Evolutionary conservation across 2,329 filamentous ascomycete species (phyloP), one percentile per base, ranked within the genome.

Genomic region (Macrophomina phaseolina): DNA sequence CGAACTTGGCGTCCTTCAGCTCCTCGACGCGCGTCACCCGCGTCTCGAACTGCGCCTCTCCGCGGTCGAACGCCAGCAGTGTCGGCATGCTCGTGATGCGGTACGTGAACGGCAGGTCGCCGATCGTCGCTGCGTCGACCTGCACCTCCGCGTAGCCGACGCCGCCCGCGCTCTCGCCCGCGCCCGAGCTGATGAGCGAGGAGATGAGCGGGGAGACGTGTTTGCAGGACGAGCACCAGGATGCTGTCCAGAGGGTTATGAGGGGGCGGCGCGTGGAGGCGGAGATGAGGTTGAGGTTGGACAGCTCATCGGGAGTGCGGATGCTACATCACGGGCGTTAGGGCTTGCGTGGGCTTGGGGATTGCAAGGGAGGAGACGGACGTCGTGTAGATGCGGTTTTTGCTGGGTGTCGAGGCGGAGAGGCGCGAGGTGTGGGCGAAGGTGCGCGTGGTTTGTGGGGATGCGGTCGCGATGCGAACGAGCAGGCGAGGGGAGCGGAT

Each of bases 191-290:
- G 34, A 85, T 77, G 40, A 85, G 70, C 2, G 73, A 69, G n/a
- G 72, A 73, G 9, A 85, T 62, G 5, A 84, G 68, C 1, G 82
- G 81, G 9, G 78, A 77, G 5, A 84, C 74, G 9, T 74, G 71
- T 30, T 79, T 77, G 72, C 82, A 84, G 5, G 79, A 80, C 1
- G 76, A 72, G 68, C 81, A 82, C 80, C 81, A 85, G 3, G 79
- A 79, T 2, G 83, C 81, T 48, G 78, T 82, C 83, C 83, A 85
- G 11, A 85, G 73, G 0, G 83, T 85, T 52, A 85, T 78, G 0
- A 85, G 72, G 0, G 82, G 77, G 8, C 76, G 74, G 49, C 81
- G 78, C 12, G 74, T 78, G 69, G 78, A 80, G 9, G 82, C 79
- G 16, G 81, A 82, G 68, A 83, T 78, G 56, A 84, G 76, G 6